These are phyloP conservation scores for Fusarium ambrosium DNA, from an alignment of 2,329 filamentous ascomycete species.

Conservation along the genomic window DNA sequence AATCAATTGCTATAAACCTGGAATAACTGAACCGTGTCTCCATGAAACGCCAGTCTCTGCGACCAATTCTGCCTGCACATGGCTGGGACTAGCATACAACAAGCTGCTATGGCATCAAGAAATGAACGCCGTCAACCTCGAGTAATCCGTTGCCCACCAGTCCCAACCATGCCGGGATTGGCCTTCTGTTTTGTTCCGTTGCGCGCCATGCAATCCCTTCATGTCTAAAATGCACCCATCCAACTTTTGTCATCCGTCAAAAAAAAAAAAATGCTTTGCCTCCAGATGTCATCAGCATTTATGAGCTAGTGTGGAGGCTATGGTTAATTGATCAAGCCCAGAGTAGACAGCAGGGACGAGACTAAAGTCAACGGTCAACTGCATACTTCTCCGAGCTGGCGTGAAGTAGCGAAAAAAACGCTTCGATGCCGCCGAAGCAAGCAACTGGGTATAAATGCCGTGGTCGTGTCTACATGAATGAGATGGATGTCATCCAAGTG, in stretches of 20 bases:
- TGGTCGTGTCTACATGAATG: conserved; percentile 43
- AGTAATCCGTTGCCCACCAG: neutral
- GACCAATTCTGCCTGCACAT: conserved; percentile 14
- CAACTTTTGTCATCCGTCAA: conserved; percentile 35
- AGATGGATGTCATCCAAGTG: conserved; percentile 35
- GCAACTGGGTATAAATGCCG: conserved; percentile 45
- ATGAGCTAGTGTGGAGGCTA: conserved; percentile 38
- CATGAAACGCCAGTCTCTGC: conserved; percentile 26
- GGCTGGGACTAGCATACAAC: conserved; percentile 14
- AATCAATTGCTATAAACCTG: conserved; percentile 24
- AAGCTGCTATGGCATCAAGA: conserved; percentile 1
- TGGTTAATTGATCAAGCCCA: conserved; percentile 42
- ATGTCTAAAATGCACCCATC: conserved; percentile 30
- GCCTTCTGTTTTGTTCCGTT: neutral
- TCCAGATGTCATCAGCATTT: conserved; percentile 14
- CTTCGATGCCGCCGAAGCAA: conserved; percentile 32
- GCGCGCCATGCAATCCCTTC: conserved; percentile 20
- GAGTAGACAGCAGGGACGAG: conserved; percentile 17
- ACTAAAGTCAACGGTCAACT: neutral
- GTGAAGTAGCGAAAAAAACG: conserved; percentile 27
- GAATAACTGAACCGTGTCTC: conserved; percentile 25
- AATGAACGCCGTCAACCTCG: neutral
- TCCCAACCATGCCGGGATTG: conserved; percentile 16
- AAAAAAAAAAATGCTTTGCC: conserved; percentile 18
- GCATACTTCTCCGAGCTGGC: conserved; percentile 11